A percentile compares a stretch with the other conserved stretches of the same genome.
Conservation (phyloP, 169 alveolate genomes). For the Babesia microti region DNA sequence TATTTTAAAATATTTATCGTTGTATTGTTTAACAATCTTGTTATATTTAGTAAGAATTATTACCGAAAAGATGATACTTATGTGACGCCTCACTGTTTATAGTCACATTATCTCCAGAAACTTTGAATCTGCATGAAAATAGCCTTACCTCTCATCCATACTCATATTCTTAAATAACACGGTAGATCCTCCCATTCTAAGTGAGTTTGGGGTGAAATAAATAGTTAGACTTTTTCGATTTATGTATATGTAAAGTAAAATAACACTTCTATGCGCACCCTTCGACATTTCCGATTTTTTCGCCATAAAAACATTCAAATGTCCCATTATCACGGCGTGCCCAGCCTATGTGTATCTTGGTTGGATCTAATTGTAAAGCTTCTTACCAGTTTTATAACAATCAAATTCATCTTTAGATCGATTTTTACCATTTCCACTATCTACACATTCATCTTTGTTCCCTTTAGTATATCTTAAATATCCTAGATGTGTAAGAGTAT, state of each 20-base stretch:
- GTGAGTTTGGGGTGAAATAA: slow-evolving; percentile 2
- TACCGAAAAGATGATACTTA: slow-evolving; percentile 5
- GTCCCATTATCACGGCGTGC: slow-evolving; percentile 7
- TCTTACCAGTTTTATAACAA: slow-evolving; percentile 32
- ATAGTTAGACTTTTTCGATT: slow-evolving; percentile 4
- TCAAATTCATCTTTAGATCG: slow-evolving; percentile 24
- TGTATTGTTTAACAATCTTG: background rate
- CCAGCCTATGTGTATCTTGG: slow-evolving; percentile 44
- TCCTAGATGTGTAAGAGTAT: slow-evolving; percentile 4
- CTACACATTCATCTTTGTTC: slow-evolving; percentile 17
- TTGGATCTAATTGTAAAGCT: slow-evolving; percentile 15
- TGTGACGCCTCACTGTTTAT: slow-evolving; percentile 27
- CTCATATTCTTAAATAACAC: background rate
- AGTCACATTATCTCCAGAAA: background rate
- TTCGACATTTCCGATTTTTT: slow-evolving; percentile 12
- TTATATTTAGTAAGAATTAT: background rate
- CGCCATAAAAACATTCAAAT: slow-evolving; percentile 39
- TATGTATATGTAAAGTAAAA: slow-evolving; percentile 4
- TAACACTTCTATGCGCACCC: slow-evolving; percentile 23
- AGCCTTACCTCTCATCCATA: background rate
- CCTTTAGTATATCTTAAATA: slow-evolving; percentile 22
- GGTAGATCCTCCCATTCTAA: background rate
- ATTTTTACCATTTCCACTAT: slow-evolving; percentile 17
- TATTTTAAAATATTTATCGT: background rate
- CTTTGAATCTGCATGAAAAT: background rate